Conservation (phyloP, 2,329 filamentous ascomycete species). For the Phaeomoniella chlamydospora region DNA sequence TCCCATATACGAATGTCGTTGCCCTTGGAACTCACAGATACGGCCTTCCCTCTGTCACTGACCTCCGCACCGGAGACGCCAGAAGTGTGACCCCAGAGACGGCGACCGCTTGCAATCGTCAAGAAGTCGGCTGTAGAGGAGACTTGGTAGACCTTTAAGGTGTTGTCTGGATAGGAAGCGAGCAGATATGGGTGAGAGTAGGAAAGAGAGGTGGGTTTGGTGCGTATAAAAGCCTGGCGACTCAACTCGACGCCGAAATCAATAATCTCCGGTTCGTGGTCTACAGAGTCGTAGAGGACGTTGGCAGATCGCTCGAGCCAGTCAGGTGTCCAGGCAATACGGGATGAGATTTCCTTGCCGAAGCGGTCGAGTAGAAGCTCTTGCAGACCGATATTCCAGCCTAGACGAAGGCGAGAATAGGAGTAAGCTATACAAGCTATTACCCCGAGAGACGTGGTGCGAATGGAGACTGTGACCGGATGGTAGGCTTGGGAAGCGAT, state of each 20-base stretch:
- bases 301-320: neutral
- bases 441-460: slow-evolving; percentile 47
- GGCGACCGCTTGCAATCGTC: slow-evolving; percentile 55
- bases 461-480: slow-evolving; percentile 70
- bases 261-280: neutral
- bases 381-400: slow-evolving; percentile 87
- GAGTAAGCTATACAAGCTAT: slow-evolving; percentile 82
- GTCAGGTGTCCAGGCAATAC: slow-evolving; percentile 13
- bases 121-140: slow-evolving; percentile 54
- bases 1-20: slow-evolving; percentile 80
- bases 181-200: slow-evolving; percentile 78
- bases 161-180: slow-evolving; percentile 75
- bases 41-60: slow-evolving; percentile 69
- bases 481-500: slow-evolving; percentile 48
- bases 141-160: slow-evolving; percentile 67
- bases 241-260: neutral
- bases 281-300: neutral
- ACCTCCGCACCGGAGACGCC: slow-evolving; percentile 77
- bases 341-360: slow-evolving; percentile 25
- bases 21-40: slow-evolving; percentile 73
- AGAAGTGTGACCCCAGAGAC: slow-evolving; percentile 85
- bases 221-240: neutral
- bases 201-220: slow-evolving; percentile 46
- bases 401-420: slow-evolving; percentile 57
- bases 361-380: slow-evolving; percentile 55